Evolutionary conservation across 2,329 filamentous ascomycete species (phyloP), one percentile per base, ranked within the genome.

Genomic region (Fusarium buxicola): DNA sequence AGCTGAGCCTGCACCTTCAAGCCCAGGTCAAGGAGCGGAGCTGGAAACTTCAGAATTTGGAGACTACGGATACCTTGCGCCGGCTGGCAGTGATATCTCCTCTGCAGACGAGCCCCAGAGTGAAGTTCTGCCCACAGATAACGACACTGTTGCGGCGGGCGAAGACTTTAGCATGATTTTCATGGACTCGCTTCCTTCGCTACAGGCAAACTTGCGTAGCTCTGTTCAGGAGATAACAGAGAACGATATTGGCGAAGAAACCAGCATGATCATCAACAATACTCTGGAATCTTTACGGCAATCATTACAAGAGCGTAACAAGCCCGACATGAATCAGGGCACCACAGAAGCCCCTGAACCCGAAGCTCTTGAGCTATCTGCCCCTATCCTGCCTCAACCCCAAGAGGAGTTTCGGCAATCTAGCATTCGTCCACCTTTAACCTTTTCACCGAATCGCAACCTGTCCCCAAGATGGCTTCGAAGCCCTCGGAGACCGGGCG

Each of bases 111-210:
- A 77, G 45, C 72, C 56, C 16, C 65, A 56, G 30, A 67, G 51
- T 39, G 65, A 63, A 34, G 53, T 25, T 52, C 65, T 46, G 44
- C 70, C 63, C n/a, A 53, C 46, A 35, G 60, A 50, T 39, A 75
- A 77, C 28, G 76, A 84, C 45, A 83, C 78, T 1, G 77, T 82
- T 41, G 77, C 78, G 5, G 78, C 82, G n/a, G 80, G 76, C 13
- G 84, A 86, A 58, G 82, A 83, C 34, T 86, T 86, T 60, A 86
- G 84, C 69, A 86, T 86, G 83, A 86, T 86, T 53, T 83, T 83
- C 28, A 79, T 85, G 58, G 79, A 84, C 40, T 84, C 83, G 3
- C 75, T 87, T 15, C 82, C 81, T 3, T 84, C 83, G 0, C 75
- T 86, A 51, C 80, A 81, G 31, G 77, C 74, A 2, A 77, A 77